Conservation (phyloP, 164 flowering plant species). For the Aristolochia contorta region DNA sequence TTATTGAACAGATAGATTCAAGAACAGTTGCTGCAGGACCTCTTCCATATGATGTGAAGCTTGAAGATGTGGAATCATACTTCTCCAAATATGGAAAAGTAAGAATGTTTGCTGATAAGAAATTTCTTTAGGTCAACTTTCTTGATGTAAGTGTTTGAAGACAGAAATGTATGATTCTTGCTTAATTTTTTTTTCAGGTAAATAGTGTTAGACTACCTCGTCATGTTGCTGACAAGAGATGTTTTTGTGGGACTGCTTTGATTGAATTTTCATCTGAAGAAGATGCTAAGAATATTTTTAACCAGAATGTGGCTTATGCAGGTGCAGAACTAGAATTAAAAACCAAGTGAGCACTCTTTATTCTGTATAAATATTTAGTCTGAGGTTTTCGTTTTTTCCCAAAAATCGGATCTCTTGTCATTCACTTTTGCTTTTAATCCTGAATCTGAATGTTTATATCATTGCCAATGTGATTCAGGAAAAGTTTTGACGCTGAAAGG, state of each 20-base stretch:
- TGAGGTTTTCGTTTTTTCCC: no score
- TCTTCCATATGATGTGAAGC: slow-evolving; percentile 43
- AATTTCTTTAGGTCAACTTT: not conserved
- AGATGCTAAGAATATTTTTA: slow-evolving; percentile 58
- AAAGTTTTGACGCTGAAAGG: no score
- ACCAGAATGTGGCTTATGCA: slow-evolving; percentile 46
- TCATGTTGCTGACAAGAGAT: slow-evolving; percentile 67
- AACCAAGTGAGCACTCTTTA: slow-evolving; percentile 52
- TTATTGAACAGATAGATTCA: slow-evolving; percentile 70
- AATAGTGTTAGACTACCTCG: slow-evolving; percentile 86
- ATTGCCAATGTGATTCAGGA: not conserved
- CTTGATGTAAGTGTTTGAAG: not conserved
- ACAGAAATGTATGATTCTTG: not conserved
- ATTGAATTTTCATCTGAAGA: slow-evolving; percentile 82
- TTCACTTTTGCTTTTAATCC: no score
- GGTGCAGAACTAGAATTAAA: slow-evolving; percentile 65
- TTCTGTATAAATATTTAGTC: no score
- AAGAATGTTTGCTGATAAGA: not conserved
- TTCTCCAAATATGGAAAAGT: slow-evolving; percentile 75
- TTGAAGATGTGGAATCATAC: slow-evolving; percentile 70
- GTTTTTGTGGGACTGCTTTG: slow-evolving; percentile 82
- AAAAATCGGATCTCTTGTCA: no score
- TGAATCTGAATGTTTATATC: no score
- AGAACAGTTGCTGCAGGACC: slow-evolving; percentile 84
- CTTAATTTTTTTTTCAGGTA: slow-evolving; percentile 40